Conservation (phyloP, 2,329 filamentous ascomycete species). For the Penicillium sp. region DNA sequence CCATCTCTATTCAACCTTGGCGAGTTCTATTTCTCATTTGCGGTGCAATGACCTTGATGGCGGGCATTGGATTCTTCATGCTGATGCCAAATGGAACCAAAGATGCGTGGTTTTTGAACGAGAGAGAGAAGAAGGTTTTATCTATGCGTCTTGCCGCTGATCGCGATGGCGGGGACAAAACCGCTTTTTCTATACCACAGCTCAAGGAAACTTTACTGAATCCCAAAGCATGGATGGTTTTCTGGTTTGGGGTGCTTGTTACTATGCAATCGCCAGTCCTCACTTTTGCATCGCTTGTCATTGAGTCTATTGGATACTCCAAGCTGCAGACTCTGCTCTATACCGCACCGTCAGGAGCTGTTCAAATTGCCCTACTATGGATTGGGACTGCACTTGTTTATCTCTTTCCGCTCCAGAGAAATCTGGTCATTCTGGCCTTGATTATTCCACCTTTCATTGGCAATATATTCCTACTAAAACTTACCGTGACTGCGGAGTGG, state of each 20-base stretch:
- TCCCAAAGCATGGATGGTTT: slow-evolving; percentile 47
- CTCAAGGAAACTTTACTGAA: slow-evolving; percentile 48
- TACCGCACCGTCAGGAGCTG: slow-evolving; percentile 49
- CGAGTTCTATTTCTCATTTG: slow-evolving; percentile 51
- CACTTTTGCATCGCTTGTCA: slow-evolving; percentile 53
- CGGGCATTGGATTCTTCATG: slow-evolving; percentile 48
- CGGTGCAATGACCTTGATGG: slow-evolving; percentile 47
- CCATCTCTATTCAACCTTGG: slow-evolving; percentile 48
- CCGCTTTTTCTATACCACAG: slow-evolving; percentile 46
- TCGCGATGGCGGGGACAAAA: slow-evolving; percentile 45
- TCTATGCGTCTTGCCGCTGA: slow-evolving; percentile 39
- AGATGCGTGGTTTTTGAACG: slow-evolving; percentile 52
- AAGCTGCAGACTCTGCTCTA: slow-evolving; percentile 50
- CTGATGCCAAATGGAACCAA: slow-evolving; percentile 43
- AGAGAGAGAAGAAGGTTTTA: slow-evolving; percentile 45
- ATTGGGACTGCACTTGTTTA: slow-evolving; percentile 43
- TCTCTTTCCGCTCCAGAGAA: slow-evolving; percentile 44
- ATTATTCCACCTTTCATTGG: slow-evolving; percentile 48
- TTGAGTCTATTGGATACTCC: slow-evolving; percentile 48
- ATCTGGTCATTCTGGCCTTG: slow-evolving; percentile 41
- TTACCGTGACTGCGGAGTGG: slow-evolving; percentile 45
- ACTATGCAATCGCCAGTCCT: slow-evolving; percentile 50
- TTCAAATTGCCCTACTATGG: slow-evolving; percentile 51
- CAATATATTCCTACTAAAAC: slow-evolving; percentile 45
- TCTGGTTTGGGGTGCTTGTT: slow-evolving; percentile 49